A percentile compares a stretch with the other conserved stretches of the same genome.
These are phyloP conservation scores for Aurantiochytrium sp. DNA, from an alignment of 108 stramenopile species.

Conservation along the genomic window DNA sequence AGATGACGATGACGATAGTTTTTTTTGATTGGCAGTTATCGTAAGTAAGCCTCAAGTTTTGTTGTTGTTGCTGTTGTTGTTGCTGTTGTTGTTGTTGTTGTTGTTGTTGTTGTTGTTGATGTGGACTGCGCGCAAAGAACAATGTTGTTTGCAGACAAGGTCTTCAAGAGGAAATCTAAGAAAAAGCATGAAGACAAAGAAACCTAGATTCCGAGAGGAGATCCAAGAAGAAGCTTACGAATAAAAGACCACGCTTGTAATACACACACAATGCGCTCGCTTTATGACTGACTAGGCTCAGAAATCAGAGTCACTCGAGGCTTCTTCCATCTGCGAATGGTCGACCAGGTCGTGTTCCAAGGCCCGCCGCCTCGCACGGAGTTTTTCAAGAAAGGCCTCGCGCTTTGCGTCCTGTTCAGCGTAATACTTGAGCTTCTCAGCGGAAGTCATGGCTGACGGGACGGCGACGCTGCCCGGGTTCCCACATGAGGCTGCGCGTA, in stretches of 20 bases:
- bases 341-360: background rate
- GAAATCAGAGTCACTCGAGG: background rate
- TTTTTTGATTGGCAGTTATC: background rate
- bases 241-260: too few relatives aligned
- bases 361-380: background rate
- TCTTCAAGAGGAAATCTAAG: too few relatives aligned
- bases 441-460: background rate
- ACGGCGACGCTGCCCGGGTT: background rate
- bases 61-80: too few relatives aligned
- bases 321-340: background rate
- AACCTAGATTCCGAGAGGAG: too few relatives aligned
- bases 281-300: background rate
- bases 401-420: background rate
- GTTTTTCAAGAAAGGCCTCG: background rate
- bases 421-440: background rate
- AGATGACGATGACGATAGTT: background rate
- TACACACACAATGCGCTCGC: too few relatives aligned
- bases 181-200: too few relatives aligned
- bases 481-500: background rate
- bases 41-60: too few relatives aligned
- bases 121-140: too few relatives aligned
- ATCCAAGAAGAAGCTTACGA: too few relatives aligned
- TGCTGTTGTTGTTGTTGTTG: too few relatives aligned
- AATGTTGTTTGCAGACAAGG: too few relatives aligned
- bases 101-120: too few relatives aligned